These are phyloP conservation scores for Stagonosporopsis chrysanthemi DNA, from an alignment of 2,329 filamentous ascomycete genomes.

Conservation along the genomic window DNA sequence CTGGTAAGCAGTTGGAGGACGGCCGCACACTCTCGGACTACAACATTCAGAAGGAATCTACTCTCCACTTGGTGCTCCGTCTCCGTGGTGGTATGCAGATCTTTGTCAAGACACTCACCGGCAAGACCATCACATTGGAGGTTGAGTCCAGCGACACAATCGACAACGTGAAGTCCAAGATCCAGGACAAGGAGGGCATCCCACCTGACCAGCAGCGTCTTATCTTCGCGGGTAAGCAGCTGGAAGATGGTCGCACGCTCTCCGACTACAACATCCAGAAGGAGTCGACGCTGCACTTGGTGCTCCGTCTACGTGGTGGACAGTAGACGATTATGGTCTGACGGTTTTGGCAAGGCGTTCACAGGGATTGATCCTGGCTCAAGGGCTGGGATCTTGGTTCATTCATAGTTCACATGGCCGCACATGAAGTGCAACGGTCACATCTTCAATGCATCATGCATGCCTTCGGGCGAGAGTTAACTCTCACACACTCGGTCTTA, in stretches of 20 bases:
- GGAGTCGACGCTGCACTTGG: conserved; percentile 71
- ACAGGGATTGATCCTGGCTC: conserved; percentile 33
- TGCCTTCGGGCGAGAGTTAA: conserved; percentile 42
- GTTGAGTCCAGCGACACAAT: conserved; percentile 91
- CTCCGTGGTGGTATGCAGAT: conserved; percentile 80
- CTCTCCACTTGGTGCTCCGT: conserved; percentile 84
- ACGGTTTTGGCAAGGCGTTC: conserved; percentile 44
- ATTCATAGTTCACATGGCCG: conserved; percentile 42
- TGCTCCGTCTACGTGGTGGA: conserved; percentile 66
- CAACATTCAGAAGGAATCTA: conserved; percentile 95
- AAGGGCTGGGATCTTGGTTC: conserved; percentile 28
- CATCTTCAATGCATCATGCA: conserved; percentile 41
- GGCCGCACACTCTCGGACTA: conserved; percentile 90
- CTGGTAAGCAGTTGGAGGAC: conserved; percentile 95
- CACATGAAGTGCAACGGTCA: conserved; percentile 24
- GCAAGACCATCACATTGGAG: conserved; percentile 93
- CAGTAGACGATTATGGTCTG: conserved; percentile 50
- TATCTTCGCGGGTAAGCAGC: conserved; percentile 92
- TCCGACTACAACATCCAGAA: conserved; percentile 96
- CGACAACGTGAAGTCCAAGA: conserved; percentile 94
- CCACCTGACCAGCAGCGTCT: conserved; percentile 93
- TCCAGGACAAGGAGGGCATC: conserved; percentile 79
- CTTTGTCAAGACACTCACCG: conserved; percentile 67
- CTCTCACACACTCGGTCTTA: conserved; percentile 23
- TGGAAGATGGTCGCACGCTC: conserved; percentile 89